Evolutionary conservation across 2,329 filamentous ascomycete genomes (phyloP).

Genomic region (Colletotrichum agaves): DNA sequence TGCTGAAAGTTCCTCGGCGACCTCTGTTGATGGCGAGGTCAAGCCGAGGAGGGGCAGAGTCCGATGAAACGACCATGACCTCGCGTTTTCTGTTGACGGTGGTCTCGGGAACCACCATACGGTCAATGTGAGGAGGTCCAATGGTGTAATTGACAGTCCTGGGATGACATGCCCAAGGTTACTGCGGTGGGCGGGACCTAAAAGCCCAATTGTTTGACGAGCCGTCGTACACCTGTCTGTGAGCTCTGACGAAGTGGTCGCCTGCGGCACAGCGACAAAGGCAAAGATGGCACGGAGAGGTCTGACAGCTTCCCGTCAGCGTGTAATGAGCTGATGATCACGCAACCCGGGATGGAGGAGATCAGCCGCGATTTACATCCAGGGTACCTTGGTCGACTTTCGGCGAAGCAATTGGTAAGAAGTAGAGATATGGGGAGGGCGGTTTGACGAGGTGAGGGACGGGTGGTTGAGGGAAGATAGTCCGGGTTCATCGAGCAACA

Average conservation of each 20-base stretch:
- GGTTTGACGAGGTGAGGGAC: not conserved
- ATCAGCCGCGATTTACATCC: not conserved
- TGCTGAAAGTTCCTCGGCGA: slow-evolving; percentile 33
- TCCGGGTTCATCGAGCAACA: slow-evolving; percentile 27
- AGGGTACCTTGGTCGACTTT: not conserved
- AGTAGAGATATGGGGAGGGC: not conserved
- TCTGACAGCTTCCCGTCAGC: slow-evolving; percentile 13
- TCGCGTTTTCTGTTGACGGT: slow-evolving; percentile 13
- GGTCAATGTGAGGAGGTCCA: slow-evolving; percentile 1
- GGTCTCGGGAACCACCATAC: slow-evolving; percentile 21
- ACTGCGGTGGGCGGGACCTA: not conserved
- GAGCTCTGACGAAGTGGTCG: not conserved
- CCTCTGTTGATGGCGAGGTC: slow-evolving; percentile 25
- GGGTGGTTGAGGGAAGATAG: not conserved
- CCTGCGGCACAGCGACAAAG: slow-evolving; percentile 21
- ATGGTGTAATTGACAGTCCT: not conserved
- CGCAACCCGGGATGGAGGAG: not conserved
- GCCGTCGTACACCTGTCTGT: slow-evolving; percentile 13
- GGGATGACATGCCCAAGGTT: slow-evolving; percentile 21
- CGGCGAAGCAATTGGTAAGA: not conserved
- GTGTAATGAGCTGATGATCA: slow-evolving; percentile 7
- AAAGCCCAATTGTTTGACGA: slow-evolving; percentile 12
- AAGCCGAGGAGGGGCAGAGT: slow-evolving; percentile 32
- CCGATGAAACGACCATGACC: slow-evolving; percentile 35
- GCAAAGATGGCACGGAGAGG: slow-evolving; percentile 10